A percentile compares a stretch with the other conserved stretches of the same genome.
These are phyloP conservation scores for Mycosarcoma maydis DNA, from an alignment of 1,284 basidiomycete genomes.

Conservation along the genomic window DNA sequence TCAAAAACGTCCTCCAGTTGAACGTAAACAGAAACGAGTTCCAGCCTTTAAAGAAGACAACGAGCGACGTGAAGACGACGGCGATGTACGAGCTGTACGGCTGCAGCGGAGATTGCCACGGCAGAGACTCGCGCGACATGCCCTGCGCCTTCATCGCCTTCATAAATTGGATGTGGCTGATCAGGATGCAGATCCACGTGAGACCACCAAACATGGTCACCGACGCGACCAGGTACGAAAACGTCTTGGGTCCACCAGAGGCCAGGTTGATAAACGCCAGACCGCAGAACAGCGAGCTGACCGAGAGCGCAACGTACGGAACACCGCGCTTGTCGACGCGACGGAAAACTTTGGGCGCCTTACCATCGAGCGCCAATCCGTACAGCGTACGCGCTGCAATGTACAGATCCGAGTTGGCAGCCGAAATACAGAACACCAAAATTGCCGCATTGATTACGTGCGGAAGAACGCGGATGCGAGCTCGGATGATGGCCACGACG, in stretches of 20 bases:
- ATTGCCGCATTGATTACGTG: conserved; percentile 71
- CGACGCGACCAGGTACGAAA: conserved; percentile 32
- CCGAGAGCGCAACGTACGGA: conserved; percentile 69
- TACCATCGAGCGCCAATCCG: conserved; percentile 71
- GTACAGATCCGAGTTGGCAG: conserved; percentile 71
- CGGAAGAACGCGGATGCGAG: conserved; percentile 78
- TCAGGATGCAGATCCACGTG: conserved; percentile 72
- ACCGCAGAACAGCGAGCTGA: conserved; percentile 73
- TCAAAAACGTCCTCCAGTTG: conserved; percentile 75
- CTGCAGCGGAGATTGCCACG: conserved; percentile 67
- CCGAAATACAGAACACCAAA: conserved; percentile 66
- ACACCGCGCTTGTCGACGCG: conserved; percentile 70
- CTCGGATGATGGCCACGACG: conserved; percentile 74
- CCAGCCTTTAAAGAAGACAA: conserved; percentile 74
- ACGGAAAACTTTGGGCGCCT: conserved; percentile 71
- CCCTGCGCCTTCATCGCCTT: conserved; percentile 79
- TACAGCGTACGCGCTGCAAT: conserved; percentile 71
- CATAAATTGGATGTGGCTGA: conserved; percentile 84
- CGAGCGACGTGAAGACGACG: conserved; percentile 71
- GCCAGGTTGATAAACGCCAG: conserved; percentile 75
- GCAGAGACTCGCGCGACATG: conserved; percentile 75
- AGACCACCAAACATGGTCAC: conserved; percentile 71
- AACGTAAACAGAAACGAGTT: conserved; percentile 75
- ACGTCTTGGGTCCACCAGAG: conserved; percentile 70
- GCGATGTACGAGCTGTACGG: conserved; percentile 72